Percentiles rank a stretch among this genome's conserved stretches.
These are phyloP conservation scores for Arthrobotrys pseudoclavata DNA, from an alignment of 2,329 filamentous ascomycete species.

Conservation along the genomic window DNA sequence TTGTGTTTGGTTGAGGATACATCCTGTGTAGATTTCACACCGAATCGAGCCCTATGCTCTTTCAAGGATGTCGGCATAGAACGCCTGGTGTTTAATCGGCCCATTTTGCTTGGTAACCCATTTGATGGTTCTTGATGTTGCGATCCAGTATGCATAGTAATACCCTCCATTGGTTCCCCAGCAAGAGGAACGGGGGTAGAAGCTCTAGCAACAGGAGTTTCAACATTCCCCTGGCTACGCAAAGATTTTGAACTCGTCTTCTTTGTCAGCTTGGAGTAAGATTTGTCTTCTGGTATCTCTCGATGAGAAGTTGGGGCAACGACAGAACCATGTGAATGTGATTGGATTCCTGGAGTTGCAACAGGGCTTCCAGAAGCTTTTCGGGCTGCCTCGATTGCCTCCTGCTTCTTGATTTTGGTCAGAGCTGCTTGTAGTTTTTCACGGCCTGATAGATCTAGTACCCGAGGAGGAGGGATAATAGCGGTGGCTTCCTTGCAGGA, in stretches of 20 bases:
- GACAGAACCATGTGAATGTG: not conserved
- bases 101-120: constrained; percentile 1
- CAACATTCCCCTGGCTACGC: not conserved
- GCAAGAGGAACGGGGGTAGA: not conserved
- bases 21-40: not conserved
- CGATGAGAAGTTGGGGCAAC: not conserved
- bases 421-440: not conserved
- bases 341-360: not conserved
- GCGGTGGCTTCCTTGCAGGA: not conserved
- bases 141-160: not conserved
- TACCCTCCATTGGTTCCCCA: constrained; percentile 11
- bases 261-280: not conserved
- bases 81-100: not conserved
- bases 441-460: not conserved
- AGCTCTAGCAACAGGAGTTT: not conserved
- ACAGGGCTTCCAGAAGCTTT: not conserved
- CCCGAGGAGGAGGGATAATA: too few relatives aligned
- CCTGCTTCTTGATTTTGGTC: not conserved
- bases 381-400: not conserved
- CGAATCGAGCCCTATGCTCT: not conserved
- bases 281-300: not conserved
- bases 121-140: not conserved
- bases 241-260: constrained; percentile 7
- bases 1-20: not conserved
- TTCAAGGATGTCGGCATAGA: not conserved